phyloP scores from a whole-genome alignment of 768 basidiomycete genomes.

The Symmetrospora coprosmae region DNA sequence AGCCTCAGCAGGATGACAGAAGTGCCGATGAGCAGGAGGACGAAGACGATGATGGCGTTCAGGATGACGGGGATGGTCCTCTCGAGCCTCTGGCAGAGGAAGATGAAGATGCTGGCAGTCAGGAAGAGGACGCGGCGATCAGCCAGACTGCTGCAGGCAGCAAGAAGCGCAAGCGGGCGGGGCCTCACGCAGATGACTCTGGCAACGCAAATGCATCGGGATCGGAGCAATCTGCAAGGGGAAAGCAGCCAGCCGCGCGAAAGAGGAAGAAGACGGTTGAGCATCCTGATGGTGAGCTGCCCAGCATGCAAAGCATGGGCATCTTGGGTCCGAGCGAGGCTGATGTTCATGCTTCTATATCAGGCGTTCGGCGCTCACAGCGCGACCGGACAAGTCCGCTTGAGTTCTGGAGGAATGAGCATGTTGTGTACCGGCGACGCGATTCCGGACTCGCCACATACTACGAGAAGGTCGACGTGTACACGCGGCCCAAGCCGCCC shows the following conservation, averaged over 20 bases:
- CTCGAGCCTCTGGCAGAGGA: constrained; percentile 5
- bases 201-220: neutral
- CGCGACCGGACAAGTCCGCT: constrained; percentile 60
- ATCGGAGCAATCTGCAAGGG: constrained; percentile 1
- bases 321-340: neutral
- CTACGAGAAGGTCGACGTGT: constrained; percentile 50
- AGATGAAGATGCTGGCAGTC: constrained; percentile 20
- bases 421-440: constrained; percentile 62
- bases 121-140: neutral
- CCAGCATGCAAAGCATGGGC: neutral
- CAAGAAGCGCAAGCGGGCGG: neutral
- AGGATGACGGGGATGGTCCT: neutral
- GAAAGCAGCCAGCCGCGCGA: neutral
- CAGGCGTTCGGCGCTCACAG: constrained; percentile 54
- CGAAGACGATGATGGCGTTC: constrained; percentile 15
- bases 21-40: neutral
- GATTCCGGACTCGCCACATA: constrained; percentile 41
- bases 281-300: neutral
- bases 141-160: neutral
- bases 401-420: constrained; percentile 87
- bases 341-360: neutral
- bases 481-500: constrained; percentile 8
- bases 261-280: constrained; percentile 6
- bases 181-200: neutral
- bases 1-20: neutral